Evolutionary conservation across 257 asterid genomes (phyloP), one percentile per base, ranked within the genome.

Genomic region (Lycium barbarum): DNA sequence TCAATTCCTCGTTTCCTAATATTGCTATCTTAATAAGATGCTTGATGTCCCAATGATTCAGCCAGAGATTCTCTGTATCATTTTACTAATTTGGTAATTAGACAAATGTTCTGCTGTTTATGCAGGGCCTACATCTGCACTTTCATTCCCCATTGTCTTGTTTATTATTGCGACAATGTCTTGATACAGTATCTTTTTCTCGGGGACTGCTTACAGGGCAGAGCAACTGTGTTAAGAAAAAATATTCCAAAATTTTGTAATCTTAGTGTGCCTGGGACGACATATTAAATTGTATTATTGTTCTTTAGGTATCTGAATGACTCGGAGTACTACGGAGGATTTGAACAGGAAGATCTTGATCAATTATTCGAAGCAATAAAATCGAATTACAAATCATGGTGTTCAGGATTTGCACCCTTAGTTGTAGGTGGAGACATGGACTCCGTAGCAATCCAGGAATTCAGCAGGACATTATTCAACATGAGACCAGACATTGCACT

Each of bases 341-440:
- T 82, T 14, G 72, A 58, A 20, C 78, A 53, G 20, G 84, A 82
- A 63, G 84, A 82, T 5, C 45, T 82, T 9, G 78, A 82, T 65
- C 84, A 82, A 8, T 8, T 82, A 9, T 59, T 43, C 7, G 74
- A 82, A 82, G 84, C 74, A 63, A 13, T 61, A 45, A 40, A 33
- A 63, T 62, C 84, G 13, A 82, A 82, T 5, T 82, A 82, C 84
- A 47, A 36, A 58, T 35, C 84, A 14, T 82, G 74, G 84, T 82
- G 84, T 45, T 82, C 84, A 15, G 59, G 84, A 58, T 82, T 82
- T 82, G 84, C 84, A 22, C 84, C 74, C 2, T 63, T 82, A 47
- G 58, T 82, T 45, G 78, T 82, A 14, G 84, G 58, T 17, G 84
- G 84, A 35, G 84, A 82, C 43, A 61, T 82, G 84, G 58, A 82